Base-by-base conservation (phyloP, 306 rosid species). In the Cicer bijugum region DNA sequence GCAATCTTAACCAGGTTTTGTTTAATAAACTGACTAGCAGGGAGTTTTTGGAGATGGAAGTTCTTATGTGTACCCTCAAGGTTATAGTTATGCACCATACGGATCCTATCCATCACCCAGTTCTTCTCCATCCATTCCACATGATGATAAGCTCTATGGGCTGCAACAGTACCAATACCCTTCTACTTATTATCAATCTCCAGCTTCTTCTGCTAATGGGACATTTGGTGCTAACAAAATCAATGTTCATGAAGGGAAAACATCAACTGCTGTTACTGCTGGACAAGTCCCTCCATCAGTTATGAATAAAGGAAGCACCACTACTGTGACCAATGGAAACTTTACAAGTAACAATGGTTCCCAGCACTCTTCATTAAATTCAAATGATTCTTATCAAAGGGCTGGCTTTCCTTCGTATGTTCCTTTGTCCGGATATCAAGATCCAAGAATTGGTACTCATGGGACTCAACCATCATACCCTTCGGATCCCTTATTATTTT, bases 161-260 rank as follows among this genome's bases (percentile, higher is more conserved):
- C 9, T 81, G 61, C 89, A 85, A 37, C 89, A 85, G 53, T 83
- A 85, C 58, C 85, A 83, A 17, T 85, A 85, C 42, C 85, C 83
- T 43, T 59, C 60, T 72, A 59, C 85, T 17, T 82, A 85, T 65
- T 83, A 80, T 46, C 77, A 80, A 68, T 10, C 82, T 59, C 69
- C 82, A 35, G 70, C 78, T 37, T 74, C 78, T 37, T 74, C 75
- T 72, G 46, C 67, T 37, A 72, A 74, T 43, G 80, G 35, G 9
- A 38, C 79, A 17, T 75, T 44, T 69, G 67, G 83, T 42, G 14
- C 84, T 4, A 85, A 80, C 76, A 69, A 73, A 69, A 19, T n/a
- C 23, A 45, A 66, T 63, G 71, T 35, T 66, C 47, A 72, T 9
- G 79, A 80, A 61, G 75, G 76, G 37, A 77, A 80, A 62, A 67